Base-by-base conservation (phyloP, 1,139 yeast species). In the Diutina scorzettiae region DNA sequence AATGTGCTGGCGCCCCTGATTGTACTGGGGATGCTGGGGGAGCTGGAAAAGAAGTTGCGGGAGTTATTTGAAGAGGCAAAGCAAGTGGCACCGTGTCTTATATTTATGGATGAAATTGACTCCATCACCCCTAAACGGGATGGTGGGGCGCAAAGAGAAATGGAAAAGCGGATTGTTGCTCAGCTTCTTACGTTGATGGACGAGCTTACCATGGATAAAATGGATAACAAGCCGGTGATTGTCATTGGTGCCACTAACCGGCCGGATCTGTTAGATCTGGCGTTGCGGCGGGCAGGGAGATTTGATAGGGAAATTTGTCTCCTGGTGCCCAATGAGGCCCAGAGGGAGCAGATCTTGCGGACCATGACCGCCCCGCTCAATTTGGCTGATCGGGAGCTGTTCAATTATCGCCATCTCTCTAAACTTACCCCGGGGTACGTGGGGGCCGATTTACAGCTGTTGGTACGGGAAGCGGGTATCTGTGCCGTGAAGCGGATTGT, bases 1-100 rank as follows among this genome's bases (percentile, higher is more conserved):
- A 81, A 83, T 41, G 73, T 91, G 1, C 83, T 95, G 18, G 98
- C 99, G 0, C 98, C 98, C 1, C 83, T 96, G 1, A 86, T 93
- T 5, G 97, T 91, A 0, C 84, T 96, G 45, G 98, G 99, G n/a
- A 91, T 91, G 98, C 85, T 96, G n/a, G 98, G 98, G 39, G 99
- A 91, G 59, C 80, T 93, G 46, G 98, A 93, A 57, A 91, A 91
- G 66, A 89, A 89, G 56, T 69, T 91, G 16, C 69, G 98, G 48
- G 98, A 91, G 48, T 69, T 91, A 33, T 91, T 91, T 54, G 96
- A 87, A 37, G 98, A 93, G 56, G 98, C 98, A 2, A 83, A 81
- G 53, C 54, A 73, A 6, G 58, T 87, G 45, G 98, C 98, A 1
- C 98, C 98, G 3, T 89, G 97, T 59, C 64, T 91, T 33, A 73